Conservation (phyloP, 2,329 filamentous ascomycete genomes). For the Neodidymelliopsis sp. region DNA sequence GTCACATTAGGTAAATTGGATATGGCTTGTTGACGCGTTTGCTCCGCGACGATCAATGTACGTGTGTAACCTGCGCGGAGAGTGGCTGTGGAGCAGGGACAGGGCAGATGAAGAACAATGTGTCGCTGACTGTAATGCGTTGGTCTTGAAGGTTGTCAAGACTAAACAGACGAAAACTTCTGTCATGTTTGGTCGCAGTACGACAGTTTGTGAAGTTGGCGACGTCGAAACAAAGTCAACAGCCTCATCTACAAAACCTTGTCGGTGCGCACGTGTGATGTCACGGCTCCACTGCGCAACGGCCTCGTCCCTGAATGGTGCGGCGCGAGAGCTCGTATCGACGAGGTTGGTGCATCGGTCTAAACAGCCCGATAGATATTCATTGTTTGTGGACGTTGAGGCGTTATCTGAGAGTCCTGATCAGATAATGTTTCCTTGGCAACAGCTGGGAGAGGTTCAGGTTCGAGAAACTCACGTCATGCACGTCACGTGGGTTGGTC, state of each 20-base stretch:
- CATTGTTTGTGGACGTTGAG: constrained; percentile 8
- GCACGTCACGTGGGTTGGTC: no score
- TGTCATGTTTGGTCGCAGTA: background rate
- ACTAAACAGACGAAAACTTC: background rate
- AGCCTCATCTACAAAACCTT: background rate
- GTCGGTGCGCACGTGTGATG: background rate
- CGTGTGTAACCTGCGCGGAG: background rate
- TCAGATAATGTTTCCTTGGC: background rate
- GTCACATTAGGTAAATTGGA: constrained; percentile 7
- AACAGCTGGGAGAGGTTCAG: no score
- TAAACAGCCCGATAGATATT: background rate
- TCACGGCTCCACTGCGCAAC: constrained; percentile 9
- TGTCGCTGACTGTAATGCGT: constrained; percentile 5
- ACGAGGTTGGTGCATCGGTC: constrained; percentile 2
- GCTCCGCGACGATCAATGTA: constrained; percentile 8
- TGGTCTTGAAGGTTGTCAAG: background rate
- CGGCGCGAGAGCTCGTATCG: constrained; percentile 13
- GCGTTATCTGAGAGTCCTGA: background rate
- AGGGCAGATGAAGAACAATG: background rate
- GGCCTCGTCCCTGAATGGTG: background rate
- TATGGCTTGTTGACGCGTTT: background rate
- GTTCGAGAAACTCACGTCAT: no score
- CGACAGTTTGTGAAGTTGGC: background rate
- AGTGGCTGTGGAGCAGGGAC: constrained; percentile 4
- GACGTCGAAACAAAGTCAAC: background rate